Base-by-base conservation (phyloP, 495 filamentous ascomycete species). In the Halenospora varia region DNA sequence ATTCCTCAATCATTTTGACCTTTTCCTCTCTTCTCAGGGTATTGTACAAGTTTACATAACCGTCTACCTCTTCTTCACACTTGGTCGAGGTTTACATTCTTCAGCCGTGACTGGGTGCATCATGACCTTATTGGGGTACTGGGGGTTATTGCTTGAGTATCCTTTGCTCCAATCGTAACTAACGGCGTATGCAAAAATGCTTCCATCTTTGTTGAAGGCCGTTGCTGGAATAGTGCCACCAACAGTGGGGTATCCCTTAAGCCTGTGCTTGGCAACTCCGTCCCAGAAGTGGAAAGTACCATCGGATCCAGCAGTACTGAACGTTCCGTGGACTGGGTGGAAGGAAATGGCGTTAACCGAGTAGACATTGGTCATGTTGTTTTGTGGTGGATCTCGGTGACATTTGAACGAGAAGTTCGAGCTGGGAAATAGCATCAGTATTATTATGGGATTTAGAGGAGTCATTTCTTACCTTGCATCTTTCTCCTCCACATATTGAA, bases 91-190 rank as follows among this genome's bases (percentile, higher is more conserved):
- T 72, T 93, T 94, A 62, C 88, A 88, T 70, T 94, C 90, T 57
- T 94, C 89, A 20, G 76, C 78, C 44, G 74, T 74, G 11, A 96
- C 82, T 0, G 84, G 82, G 72, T 94, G 91, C 61, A 97, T 75
- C 84, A 95, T 92, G 53, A 97, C 82, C 72, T 94, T 95, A 70
- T 86, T 92, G 4, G 85, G 78, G 40, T 81, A 79, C 60, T 84
- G 77, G 19, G 80, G 83, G 25, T 69, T 90, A 69, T 94, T 93
- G 25, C 69, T 78, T 8, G 80, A 75, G 70, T 89, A 93, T 10
- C 92, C 92, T 71, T 95, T 95, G 67, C 87, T 88, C 92, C 92
- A 97, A 74, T 97, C 92, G 64, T 97, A 97, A 64, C 88, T 92
- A 25, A 95, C 82, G 4, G 91, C 87, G 66, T 96, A 97, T 17